These are phyloP conservation scores for Olyra latifolia DNA, from an alignment of 176 grass and related monocot species.

Conservation along the genomic window DNA sequence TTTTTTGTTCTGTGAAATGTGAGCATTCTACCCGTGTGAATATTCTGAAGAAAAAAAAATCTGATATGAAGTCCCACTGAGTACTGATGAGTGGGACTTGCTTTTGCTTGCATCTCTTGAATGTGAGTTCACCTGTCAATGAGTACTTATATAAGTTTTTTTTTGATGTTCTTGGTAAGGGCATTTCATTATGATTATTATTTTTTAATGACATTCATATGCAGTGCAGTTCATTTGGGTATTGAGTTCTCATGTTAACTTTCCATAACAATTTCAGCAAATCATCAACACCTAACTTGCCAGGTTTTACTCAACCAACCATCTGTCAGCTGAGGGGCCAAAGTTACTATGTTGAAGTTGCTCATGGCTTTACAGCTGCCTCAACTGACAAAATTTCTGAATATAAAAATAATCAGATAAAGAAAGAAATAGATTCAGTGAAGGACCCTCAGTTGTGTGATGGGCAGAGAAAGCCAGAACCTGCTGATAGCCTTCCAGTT, in stretches of 20 bases:
- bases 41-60: slow-evolving; percentile 18
- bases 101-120: slow-evolving; percentile 5
- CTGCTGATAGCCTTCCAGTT: slow-evolving; percentile 52
- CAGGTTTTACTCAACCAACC: slow-evolving; percentile 70
- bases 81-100: slow-evolving; percentile 17
- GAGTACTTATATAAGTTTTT: not conserved
- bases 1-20: no score
- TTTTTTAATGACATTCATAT: not conserved
- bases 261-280: slow-evolving; percentile 74
- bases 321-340: slow-evolving; percentile 81
- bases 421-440: slow-evolving; percentile 43
- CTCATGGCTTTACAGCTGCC: slow-evolving; percentile 68
- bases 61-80: not conserved
- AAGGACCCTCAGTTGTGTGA: slow-evolving; percentile 45
- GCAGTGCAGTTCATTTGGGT: not conserved
- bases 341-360: slow-evolving; percentile 96
- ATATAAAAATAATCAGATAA: slow-evolving; percentile 51
- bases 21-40: not conserved
- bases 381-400: slow-evolving; percentile 50
- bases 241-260: slow-evolving; percentile 30
- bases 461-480: slow-evolving; percentile 47
- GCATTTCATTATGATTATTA: slow-evolving; percentile 22
- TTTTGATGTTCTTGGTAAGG: slow-evolving; percentile 14
- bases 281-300: slow-evolving; percentile 53
- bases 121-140: not conserved